Conservation (phyloP, 495 filamentous ascomycete genomes). For the Cairneyella variabilis region DNA sequence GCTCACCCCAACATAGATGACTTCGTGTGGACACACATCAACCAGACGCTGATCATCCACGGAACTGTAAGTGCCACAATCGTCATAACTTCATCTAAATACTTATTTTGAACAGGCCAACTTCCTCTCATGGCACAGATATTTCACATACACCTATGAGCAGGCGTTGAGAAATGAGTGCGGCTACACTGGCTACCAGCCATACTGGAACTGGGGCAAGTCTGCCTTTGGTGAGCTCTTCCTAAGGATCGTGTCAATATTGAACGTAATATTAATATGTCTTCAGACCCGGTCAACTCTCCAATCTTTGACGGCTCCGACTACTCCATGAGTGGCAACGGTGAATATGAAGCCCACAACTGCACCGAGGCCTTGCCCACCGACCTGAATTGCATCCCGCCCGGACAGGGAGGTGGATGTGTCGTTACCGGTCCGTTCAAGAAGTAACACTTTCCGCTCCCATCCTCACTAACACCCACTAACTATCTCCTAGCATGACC, state of each 20-base stretch:
- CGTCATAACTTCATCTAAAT: constrained; percentile 23
- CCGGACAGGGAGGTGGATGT: constrained; percentile 63
- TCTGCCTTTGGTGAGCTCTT: constrained; percentile 29
- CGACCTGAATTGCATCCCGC: constrained; percentile 25
- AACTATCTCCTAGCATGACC: constrained; percentile 32
- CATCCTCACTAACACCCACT: constrained; percentile 6
- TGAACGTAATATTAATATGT: not conserved
- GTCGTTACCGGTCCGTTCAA: constrained; percentile 57
- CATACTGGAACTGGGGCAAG: constrained; percentile 50
- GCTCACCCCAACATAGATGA: constrained; percentile 46
- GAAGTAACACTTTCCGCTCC: constrained; percentile 10
- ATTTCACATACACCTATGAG: constrained; percentile 62
- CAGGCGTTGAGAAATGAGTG: constrained; percentile 67
- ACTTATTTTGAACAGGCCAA: constrained; percentile 41
- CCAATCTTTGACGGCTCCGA: constrained; percentile 62
- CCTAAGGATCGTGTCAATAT: not conserved
- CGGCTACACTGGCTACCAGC: constrained; percentile 54
- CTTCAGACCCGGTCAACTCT: constrained; percentile 43
- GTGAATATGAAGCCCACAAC: constrained; percentile 37
- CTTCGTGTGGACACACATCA: constrained; percentile 62
- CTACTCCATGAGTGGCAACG: constrained; percentile 62
- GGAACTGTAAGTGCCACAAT: constrained; percentile 34
- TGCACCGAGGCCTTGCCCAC: constrained; percentile 19
- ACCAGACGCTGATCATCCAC: constrained; percentile 60
- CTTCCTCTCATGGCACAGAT: constrained; percentile 72